Conservation (phyloP, 1,139 yeast species). For the Lodderomyces oxycetoniae region DNA sequence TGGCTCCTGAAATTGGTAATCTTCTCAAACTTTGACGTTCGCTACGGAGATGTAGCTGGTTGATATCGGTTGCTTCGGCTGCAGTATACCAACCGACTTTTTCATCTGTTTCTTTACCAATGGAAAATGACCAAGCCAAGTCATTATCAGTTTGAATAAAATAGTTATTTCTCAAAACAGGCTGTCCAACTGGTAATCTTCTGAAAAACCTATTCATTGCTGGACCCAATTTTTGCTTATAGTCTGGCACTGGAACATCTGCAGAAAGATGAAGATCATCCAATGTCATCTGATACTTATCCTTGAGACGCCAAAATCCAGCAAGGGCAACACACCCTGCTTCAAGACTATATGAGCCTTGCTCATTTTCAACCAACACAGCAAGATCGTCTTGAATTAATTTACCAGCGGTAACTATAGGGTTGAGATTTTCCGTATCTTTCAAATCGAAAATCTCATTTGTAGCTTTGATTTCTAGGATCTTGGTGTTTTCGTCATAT, state of each 20-base stretch:
- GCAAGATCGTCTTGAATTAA: conserved; percentile 68
- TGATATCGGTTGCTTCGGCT: conserved; percentile 39
- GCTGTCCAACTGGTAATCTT: conserved; percentile 49
- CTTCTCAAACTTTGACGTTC: conserved; percentile 69
- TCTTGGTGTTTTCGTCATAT: conserved; percentile 38
- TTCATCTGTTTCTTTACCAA: conserved; percentile 51
- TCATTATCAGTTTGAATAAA: conserved; percentile 61
- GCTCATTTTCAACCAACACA: conserved; percentile 51
- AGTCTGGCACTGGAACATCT: conserved; percentile 66
- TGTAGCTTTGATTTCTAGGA: conserved; percentile 50
- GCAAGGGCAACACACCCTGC: conserved; percentile 62
- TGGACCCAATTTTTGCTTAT: conserved; percentile 48
- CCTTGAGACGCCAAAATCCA: conserved; percentile 61
- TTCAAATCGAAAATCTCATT: conserved; percentile 36
- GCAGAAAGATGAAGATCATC: conserved; percentile 58
- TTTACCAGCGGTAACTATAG: conserved; percentile 53
- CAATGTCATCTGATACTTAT: conserved; percentile 51
- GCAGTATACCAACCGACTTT: conserved; percentile 63
- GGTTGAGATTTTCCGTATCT: conserved; percentile 36
- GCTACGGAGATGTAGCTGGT: conserved; percentile 51
- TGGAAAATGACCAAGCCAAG: conserved; percentile 60
- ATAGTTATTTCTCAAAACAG: conserved; percentile 63
- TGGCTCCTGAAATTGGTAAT: conserved; percentile 57
- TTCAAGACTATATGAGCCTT: conserved; percentile 51
- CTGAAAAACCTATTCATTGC: conserved; percentile 65